These are phyloP conservation scores for Colletotrichum coccodes DNA, from an alignment of 2,329 filamentous ascomycete genomes.

Conservation along the genomic window DNA sequence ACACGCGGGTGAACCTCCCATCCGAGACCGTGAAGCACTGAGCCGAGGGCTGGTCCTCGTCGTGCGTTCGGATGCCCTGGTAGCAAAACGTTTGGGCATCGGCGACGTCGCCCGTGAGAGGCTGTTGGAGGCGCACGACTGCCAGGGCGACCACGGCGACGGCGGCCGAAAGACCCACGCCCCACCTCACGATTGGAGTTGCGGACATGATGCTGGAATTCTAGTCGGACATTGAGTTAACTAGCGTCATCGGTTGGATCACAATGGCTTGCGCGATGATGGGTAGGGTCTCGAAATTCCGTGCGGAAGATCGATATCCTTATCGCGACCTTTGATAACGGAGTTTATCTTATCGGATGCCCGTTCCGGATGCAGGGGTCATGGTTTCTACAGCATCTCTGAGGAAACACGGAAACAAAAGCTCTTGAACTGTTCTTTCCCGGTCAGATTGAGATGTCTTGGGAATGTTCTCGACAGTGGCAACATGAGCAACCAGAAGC, in stretches of 20 bases:
- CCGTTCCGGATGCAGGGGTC: not conserved
- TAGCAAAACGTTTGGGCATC: slow-evolving; percentile 50
- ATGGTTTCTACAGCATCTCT: not conserved
- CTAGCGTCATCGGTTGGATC: not conserved
- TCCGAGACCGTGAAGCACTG: slow-evolving; percentile 66
- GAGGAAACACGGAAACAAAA: not conserved
- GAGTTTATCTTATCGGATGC: slow-evolving; percentile 16
- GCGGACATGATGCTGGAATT: slow-evolving; percentile 15
- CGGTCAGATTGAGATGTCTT: not conserved
- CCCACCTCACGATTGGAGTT: slow-evolving; percentile 23
- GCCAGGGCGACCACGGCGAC: slow-evolving; percentile 43
- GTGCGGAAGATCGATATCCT: slow-evolving; percentile 22
- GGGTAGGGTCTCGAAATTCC: slow-evolving; percentile 8
- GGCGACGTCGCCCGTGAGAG: slow-evolving; percentile 11
- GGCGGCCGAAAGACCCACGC: slow-evolving; percentile 41
- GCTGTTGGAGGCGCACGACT: slow-evolving; percentile 36
- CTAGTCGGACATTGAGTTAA: slow-evolving; percentile 1
- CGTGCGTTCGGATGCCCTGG: slow-evolving; percentile 48
- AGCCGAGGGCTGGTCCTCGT: slow-evolving; percentile 47
- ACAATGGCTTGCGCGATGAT: not conserved
- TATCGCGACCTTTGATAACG: slow-evolving; percentile 22
- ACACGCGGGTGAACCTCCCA: slow-evolving; percentile 62
- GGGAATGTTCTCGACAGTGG: not conserved
- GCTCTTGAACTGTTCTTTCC: not conserved
- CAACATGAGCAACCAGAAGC: too few relatives aligned